phyloP scores from a whole-genome alignment of 768 basidiomycete species.

The Suillus decipiens region DNA sequence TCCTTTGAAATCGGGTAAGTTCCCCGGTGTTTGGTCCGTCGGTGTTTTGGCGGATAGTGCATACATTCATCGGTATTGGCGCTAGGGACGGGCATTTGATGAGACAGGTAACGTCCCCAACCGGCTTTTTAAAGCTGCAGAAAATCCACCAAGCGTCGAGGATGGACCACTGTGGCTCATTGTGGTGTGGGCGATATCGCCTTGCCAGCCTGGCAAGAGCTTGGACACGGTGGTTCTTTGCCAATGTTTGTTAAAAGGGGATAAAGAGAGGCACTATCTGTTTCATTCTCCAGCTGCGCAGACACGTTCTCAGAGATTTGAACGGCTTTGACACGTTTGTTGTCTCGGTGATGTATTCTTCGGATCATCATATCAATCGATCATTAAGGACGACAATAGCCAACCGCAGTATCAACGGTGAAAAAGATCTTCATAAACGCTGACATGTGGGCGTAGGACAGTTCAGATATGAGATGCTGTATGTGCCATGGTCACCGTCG shows the following conservation, averaged over 20 bases:
- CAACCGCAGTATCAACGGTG: constrained; percentile 2
- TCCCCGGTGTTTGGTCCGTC: not conserved
- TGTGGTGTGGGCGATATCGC: not conserved
- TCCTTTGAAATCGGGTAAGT: constrained; percentile 6
- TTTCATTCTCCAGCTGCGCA: constrained; percentile 1
- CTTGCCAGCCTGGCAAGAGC: not conserved
- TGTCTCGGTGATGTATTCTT: not conserved
- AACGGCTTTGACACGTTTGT: not conserved
- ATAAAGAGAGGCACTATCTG: not conserved
- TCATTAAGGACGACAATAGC: not conserved
- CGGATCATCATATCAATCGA: not conserved
- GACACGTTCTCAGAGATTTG: not conserved
- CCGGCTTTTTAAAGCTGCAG: not conserved
- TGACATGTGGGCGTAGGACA: not conserved
- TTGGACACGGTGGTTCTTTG: too few relatives aligned
- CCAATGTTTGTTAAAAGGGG: not conserved
- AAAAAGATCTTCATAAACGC: not conserved
- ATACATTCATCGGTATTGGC: not conserved
- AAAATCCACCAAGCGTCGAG: not conserved
- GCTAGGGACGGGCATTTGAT: not conserved
- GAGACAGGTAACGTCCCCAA: not conserved
- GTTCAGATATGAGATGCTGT: not conserved
- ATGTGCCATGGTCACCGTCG: constrained; percentile 1
- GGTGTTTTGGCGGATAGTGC: not conserved
- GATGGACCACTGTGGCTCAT: not conserved